These are phyloP conservation scores for Microglena sp. DNA, from an alignment of 139 green algal species.

Conservation along the genomic window DNA sequence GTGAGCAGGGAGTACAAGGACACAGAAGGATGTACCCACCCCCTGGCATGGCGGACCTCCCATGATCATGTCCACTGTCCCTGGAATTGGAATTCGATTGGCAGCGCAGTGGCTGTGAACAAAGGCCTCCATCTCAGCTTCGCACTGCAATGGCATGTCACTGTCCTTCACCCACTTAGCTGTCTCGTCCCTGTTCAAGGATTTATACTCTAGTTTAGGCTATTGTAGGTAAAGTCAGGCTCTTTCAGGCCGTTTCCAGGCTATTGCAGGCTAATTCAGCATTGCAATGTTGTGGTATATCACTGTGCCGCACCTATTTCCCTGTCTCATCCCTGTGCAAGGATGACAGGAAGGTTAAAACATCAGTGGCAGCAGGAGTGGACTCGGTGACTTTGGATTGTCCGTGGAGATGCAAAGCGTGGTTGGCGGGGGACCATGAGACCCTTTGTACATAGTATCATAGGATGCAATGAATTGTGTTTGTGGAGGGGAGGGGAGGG, in stretches of 20 bases:
- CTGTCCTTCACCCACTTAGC: slow-evolving; percentile 7
- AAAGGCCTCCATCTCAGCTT: slow-evolving; percentile 10
- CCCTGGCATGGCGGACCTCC: slow-evolving; percentile 75
- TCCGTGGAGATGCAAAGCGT: too few species aligned
- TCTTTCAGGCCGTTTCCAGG: too few species aligned
- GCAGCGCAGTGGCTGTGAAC: slow-evolving; percentile 1
- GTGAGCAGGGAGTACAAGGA: too few species aligned
- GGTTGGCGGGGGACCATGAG: too few species aligned
- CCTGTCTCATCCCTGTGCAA: not conserved
- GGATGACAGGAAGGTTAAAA: not conserved
- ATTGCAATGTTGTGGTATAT: not conserved
- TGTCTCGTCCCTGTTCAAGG: not conserved
- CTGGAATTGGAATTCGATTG: slow-evolving; percentile 29
- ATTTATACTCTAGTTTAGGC: too few species aligned
- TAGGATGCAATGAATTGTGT: too few species aligned
- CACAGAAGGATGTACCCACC: slow-evolving; percentile 14
- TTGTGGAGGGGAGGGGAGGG: too few species aligned
- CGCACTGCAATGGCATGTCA: not conserved
- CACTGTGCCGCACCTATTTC: not conserved
- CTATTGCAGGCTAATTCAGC: not conserved
- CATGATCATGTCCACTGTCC: slow-evolving; percentile 58
- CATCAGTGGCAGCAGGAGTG: too few species aligned
- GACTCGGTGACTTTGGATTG: too few species aligned
- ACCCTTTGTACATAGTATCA: too few species aligned
- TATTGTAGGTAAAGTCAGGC: too few species aligned